Conservation (phyloP, 805 yeast species). For the Ogataea sp. region DNA sequence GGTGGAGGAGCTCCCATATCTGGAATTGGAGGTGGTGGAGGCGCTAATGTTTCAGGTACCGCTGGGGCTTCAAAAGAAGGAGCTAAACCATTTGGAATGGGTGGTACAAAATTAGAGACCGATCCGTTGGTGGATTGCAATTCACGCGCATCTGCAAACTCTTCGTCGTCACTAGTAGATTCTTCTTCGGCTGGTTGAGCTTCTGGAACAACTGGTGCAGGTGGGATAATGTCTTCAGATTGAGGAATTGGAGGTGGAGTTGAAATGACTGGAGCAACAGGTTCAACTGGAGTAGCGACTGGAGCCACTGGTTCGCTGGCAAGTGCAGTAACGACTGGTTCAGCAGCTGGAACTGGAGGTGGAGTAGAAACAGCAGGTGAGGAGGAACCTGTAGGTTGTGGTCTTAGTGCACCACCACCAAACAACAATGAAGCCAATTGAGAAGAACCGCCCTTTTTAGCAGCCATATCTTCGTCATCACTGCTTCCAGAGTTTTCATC, state of each 20-base stretch:
- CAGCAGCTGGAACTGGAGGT: neutral
- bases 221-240: neutral
- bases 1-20: slow-evolving; percentile 15
- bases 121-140: neutral
- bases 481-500: slow-evolving; percentile 13
- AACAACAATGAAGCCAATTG: slow-evolving; percentile 46
- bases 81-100: slow-evolving; percentile 3
- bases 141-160: neutral
- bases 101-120: neutral
- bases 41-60: slow-evolving; percentile 15
- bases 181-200: neutral
- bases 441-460: slow-evolving; percentile 44
- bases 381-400: slow-evolving; percentile 5
- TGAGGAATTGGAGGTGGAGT: neutral
- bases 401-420: slow-evolving; percentile 49
- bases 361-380: slow-evolving; percentile 11
- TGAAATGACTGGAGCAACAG: neutral
- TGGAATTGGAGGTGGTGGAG: slow-evolving; percentile 14
- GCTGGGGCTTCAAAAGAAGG: slow-evolving; percentile 9
- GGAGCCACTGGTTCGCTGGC: neutral
- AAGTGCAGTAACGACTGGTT: neutral
- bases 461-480: slow-evolving; percentile 39
- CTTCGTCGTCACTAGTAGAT: neutral
- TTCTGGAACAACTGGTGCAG: neutral
- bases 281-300: neutral